phyloP scores from a whole-genome alignment of 768 basidiomycete species.

The Pisolithus sp. region DNA sequence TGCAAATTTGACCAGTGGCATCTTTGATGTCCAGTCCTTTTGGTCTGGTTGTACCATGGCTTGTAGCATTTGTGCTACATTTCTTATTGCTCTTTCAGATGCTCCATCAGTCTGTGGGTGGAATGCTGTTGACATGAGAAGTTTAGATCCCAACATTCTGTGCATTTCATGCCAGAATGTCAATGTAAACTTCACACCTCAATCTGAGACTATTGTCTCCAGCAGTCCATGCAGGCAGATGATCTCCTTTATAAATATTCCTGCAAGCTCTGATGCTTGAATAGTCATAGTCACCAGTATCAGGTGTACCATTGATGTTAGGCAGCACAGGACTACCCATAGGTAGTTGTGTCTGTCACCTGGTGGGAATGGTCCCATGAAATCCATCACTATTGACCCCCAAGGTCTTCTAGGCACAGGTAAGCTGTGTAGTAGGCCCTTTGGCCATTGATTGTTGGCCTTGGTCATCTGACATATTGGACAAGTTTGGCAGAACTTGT shows the following conservation, averaged over 20 bases:
- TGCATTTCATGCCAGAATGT: conserved; percentile 27
- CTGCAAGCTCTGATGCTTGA: too few relatives aligned
- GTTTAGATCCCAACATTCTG: conserved; percentile 21
- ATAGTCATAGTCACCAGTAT: too few relatives aligned
- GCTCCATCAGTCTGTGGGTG: too few relatives aligned
- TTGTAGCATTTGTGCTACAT: conserved; percentile 1
- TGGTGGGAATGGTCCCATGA: conserved; percentile 30
- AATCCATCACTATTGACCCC: conserved; percentile 36
- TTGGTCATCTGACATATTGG: background rate
- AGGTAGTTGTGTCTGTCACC: conserved; percentile 15
- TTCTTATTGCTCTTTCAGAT: too few relatives aligned
- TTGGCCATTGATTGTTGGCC: background rate
- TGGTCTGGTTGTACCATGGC: too few relatives aligned
- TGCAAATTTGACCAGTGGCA: too few relatives aligned
- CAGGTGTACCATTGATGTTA: too few relatives aligned
- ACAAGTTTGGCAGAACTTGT: too few relatives aligned
- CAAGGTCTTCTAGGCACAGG: conserved; percentile 25
- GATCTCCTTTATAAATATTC: too few relatives aligned
- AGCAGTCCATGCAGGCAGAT: too few relatives aligned
- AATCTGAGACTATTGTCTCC: conserved; percentile 24
- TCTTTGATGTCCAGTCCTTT: too few relatives aligned
- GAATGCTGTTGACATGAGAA: conserved; percentile 33
- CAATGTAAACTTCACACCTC: conserved; percentile 30
- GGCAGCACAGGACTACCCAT: conserved; percentile 16
- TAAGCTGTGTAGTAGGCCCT: background rate